Evolutionary conservation across 768 basidiomycete genomes (phyloP).

Genomic region (Hericium erinaceus): DNA sequence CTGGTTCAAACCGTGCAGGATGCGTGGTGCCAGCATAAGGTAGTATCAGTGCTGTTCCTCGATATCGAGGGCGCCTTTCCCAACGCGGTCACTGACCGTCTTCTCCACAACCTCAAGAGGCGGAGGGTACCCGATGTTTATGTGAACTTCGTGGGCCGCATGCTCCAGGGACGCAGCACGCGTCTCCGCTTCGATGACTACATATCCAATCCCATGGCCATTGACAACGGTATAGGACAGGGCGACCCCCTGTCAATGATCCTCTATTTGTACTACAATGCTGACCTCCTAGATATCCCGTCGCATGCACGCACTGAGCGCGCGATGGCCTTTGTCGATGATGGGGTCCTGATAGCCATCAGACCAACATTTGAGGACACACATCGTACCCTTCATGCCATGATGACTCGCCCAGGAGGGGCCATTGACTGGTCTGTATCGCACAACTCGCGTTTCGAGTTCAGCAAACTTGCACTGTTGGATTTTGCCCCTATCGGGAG

Average conservation of each 20-base stretch:
- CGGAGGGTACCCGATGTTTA: slow-evolving; percentile 19
- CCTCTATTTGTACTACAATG: slow-evolving; percentile 16
- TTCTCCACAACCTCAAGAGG: slow-evolving; percentile 25
- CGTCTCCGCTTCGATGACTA: slow-evolving; percentile 9
- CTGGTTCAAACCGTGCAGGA: slow-evolving; percentile 5
- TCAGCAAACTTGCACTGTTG: not conserved
- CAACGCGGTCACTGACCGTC: slow-evolving; percentile 22
- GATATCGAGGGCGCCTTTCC: slow-evolving; percentile 38
- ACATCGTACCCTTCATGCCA: not conserved
- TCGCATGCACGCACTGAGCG: not conserved
- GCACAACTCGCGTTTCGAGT: slow-evolving; percentile 1
- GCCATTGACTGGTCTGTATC: not conserved
- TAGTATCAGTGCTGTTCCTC: slow-evolving; percentile 29
- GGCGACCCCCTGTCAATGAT: slow-evolving; percentile 18
- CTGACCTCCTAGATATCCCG: slow-evolving; percentile 13
- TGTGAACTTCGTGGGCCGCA: slow-evolving; percentile 8
- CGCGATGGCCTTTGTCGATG: not conserved
- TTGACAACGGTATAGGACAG: slow-evolving; percentile 15
- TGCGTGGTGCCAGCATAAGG: slow-evolving; percentile 23
- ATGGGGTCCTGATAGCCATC: slow-evolving; percentile 14
- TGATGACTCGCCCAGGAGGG: not conserved
- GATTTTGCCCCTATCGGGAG: not conserved
- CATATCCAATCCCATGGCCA: slow-evolving; percentile 1
- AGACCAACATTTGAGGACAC: slow-evolving; percentile 18
- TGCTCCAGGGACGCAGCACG: slow-evolving; percentile 5